Base-by-base conservation (phyloP, 1,284 basidiomycete species). In the Vanrija pseudolonga region DNA sequence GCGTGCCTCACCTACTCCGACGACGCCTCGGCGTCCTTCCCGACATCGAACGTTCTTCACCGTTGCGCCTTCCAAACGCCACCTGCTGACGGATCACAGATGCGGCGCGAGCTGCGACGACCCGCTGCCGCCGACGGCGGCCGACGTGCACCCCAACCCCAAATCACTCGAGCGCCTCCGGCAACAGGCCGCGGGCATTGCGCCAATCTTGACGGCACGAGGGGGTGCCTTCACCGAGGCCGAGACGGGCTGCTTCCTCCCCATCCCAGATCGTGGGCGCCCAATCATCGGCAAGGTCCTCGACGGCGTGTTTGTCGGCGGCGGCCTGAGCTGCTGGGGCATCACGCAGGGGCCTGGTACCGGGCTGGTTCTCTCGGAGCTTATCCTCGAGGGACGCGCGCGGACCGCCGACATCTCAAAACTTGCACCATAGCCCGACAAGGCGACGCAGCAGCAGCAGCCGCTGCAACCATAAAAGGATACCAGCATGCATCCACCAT, bases 191-290 rank as follows among this genome's bases (percentile, higher is more conserved):
- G 65, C 68, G 22, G 73, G 73, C 3, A 67, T 83, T 36, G 76
- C 78, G 2, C 79, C 79, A 3, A 66, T 76, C 8, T 76, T 80
- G 54, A 57, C 55, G 12, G 41, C 59, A 9, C 62, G 52, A 3
- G 57, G 71, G 17, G 68, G 72, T 3, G 71, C 68, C 0, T 73
- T 72, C 38, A 62, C 80, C 18, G 66, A 72, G 38, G 71, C 73
- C 8, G 74, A 78, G 52, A 81, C 82, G 62, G 80, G 80, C 0
- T 83, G 82, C 68, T 83, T 76, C 66, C 69, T 83, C 26, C 82
- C 82, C 6, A 77, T 82, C 42, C 78, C 80, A 5, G 74, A 75
- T 50, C 65, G 78, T 39, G 80, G 80, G 0, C 67, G 77, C 44
- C 82, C 81, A 1, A 67, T 82, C 37, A 70, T 83, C 24, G 81